A percentile compares a stretch with the other conserved stretches of the same genome.
These are phyloP conservation scores for Emydomyces testavorans DNA, from an alignment of 2,329 filamentous ascomycete species.

Conservation along the genomic window DNA sequence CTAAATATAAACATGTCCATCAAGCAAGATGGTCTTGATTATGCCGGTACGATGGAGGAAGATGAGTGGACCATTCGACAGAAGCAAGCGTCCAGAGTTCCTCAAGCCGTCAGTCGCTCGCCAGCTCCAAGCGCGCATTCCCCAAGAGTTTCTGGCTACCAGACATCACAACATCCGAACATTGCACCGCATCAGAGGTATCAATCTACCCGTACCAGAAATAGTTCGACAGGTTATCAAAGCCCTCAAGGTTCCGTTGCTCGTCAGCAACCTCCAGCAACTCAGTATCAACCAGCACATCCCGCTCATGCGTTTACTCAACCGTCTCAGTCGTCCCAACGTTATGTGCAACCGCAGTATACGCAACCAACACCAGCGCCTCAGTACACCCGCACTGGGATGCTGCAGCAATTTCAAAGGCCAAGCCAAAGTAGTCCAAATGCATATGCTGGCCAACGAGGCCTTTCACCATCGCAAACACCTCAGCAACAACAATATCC, in stretches of 20 bases:
- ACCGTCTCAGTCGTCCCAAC: slow-evolving; percentile 28
- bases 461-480: slow-evolving; percentile 23
- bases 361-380: slow-evolving; percentile 21
- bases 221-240: slow-evolving; percentile 23
- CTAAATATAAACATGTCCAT: slow-evolving; percentile 72
- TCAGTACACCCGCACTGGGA: slow-evolving; percentile 27
- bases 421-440: slow-evolving; percentile 29
- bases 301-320: slow-evolving; percentile 22
- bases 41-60: slow-evolving; percentile 71
- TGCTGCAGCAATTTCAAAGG: slow-evolving; percentile 34
- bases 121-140: slow-evolving; percentile 24
- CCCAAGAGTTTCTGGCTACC: slow-evolving; percentile 23
- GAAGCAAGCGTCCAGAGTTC: slow-evolving; percentile 28
- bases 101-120: slow-evolving; percentile 24
- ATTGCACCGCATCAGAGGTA: slow-evolving; percentile 24
- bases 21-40: slow-evolving; percentile 59
- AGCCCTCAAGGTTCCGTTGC: slow-evolving; percentile 24
- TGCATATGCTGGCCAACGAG: slow-evolving; percentile 24
- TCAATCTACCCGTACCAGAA: slow-evolving; percentile 19
- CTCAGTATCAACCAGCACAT: slow-evolving; percentile 26
- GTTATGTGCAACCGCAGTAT: slow-evolving; percentile 28
- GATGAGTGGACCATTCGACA: slow-evolving; percentile 54
- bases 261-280: slow-evolving; percentile 25
- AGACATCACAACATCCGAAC: slow-evolving; percentile 24
- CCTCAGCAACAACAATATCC: slow-evolving; percentile 13